Conservation (phyloP, 768 basidiomycete genomes). For the Collybia sordida region DNA sequence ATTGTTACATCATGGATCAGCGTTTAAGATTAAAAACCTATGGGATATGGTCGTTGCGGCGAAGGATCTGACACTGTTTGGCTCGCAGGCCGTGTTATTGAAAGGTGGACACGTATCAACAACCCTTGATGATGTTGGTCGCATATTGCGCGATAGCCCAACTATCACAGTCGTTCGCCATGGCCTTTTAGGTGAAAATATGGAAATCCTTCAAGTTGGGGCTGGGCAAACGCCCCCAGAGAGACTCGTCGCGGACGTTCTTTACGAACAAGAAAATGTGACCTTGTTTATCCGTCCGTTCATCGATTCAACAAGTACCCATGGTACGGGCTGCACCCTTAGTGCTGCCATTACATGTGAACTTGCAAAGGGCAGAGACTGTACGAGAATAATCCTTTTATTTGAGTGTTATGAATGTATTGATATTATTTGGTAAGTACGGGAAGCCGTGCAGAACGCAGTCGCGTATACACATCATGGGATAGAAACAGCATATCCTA, state of each 20-base stretch:
- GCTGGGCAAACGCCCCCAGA: slow-evolving; percentile 14
- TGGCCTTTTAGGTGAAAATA: slow-evolving; percentile 51
- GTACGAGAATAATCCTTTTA: slow-evolving; percentile 20
- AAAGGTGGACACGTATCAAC: slow-evolving; percentile 81
- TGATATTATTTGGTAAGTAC: slow-evolving; percentile 33
- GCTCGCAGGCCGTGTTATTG: slow-evolving; percentile 62
- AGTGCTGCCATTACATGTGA: slow-evolving; percentile 75
- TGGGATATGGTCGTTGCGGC: slow-evolving; percentile 64
- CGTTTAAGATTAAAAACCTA: slow-evolving; percentile 40
- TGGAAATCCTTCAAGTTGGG: slow-evolving; percentile 54
- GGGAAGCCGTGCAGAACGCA: slow-evolving; percentile 58
- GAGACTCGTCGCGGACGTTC: slow-evolving; percentile 28
- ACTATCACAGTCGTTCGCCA: slow-evolving; percentile 41
- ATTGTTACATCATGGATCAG: slow-evolving; percentile 35
- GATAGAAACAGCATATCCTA: slow-evolving; percentile 63
- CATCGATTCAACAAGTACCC: slow-evolving; percentile 71
- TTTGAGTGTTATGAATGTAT: not conserved
- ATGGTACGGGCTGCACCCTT: slow-evolving; percentile 94
- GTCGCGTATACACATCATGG: slow-evolving; percentile 73
- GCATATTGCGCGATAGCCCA: slow-evolving; percentile 24
- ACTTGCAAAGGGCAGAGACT: slow-evolving; percentile 53
- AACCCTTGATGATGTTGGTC: slow-evolving; percentile 42
- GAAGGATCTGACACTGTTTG: slow-evolving; percentile 42
- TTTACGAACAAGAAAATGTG: too few species aligned
- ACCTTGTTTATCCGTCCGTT: slow-evolving; percentile 61